Evolutionary conservation across 2,329 filamentous ascomycete genomes (phyloP), one percentile per base, ranked within the genome.

Genomic region (Epichloe elymi): DNA sequence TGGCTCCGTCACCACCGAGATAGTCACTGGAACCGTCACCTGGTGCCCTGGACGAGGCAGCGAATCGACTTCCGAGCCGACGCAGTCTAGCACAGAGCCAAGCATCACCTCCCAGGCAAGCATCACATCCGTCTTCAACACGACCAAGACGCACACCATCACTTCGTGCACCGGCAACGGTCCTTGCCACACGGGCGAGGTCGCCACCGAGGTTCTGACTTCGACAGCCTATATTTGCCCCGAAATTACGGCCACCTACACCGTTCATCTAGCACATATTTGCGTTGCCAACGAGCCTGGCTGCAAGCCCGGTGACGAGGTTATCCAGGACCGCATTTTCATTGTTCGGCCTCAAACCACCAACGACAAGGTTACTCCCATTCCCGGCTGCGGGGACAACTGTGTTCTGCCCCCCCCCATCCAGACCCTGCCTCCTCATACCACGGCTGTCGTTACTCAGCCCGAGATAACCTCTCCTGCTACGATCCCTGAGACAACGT

Each of bases 121-220:
- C 38, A 43, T 54, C 37, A 56, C 70, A 49, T 67, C 65, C 26
- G 67, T 74, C 59, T 64, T 78, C 67, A 78, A 73, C 67, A 65
- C 70, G 58, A 79, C 76, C 55, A 70, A 71, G 59, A 69, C 76
- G 61, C 67, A 75, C 59, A 81, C 77, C 63, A 68, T 80, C 68
- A 79, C 75, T 60, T 73, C 72, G 39, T 81, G 78, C 71, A 70
- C 68, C 44, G 71, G 77, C 46, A 70, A 71, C 50, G 76, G 50
- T 14, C 45, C 57, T 14, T 63, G 61, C 52, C 38, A 43, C 52
- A 57, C 58, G 51, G 57, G 55, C 43, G 44, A 52, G 19, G 55
- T 57, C 47, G 55, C 53, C 38, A 59, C 63, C 11, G 56, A 63
- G 49, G 53, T 62, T 7, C 33, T 62, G 12, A 56, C 56, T 11